A percentile compares a stretch with the other conserved stretches of the same genome.
phyloP scores from a whole-genome alignment of 2,329 filamentous ascomycete genomes.

The Ophiostoma triangulosporum region DNA sequence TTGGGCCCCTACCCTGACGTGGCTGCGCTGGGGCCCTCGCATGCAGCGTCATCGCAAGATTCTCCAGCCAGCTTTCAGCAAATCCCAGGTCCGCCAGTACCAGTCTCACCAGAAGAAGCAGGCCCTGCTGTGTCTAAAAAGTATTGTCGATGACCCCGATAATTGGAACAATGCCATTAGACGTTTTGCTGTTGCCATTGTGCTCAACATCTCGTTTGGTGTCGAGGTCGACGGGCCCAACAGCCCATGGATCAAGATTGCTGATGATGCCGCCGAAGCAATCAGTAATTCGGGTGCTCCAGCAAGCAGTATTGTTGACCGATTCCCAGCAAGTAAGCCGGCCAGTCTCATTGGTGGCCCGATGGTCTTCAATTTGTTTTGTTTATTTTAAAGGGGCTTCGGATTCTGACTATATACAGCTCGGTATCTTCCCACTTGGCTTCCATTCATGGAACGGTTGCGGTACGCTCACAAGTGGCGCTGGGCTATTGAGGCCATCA shows the following conservation, averaged over 20 bases:
- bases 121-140: constrained; percentile 18
- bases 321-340: constrained; percentile 7
- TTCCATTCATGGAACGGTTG: constrained; percentile 7
- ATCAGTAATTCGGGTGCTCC: constrained; percentile 12
- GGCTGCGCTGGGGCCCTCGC: constrained; percentile 25
- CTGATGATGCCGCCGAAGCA: constrained; percentile 14
- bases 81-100: constrained; percentile 20
- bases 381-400: too few species aligned
- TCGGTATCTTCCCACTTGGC: constrained; percentile 10
- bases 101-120: constrained; percentile 20
- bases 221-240: constrained; percentile 23
- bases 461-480: constrained; percentile 9
- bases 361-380: too few species aligned
- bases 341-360: too few species aligned
- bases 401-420: neutral
- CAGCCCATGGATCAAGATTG: constrained; percentile 28
- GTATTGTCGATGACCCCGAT: constrained; percentile 13
- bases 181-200: constrained; percentile 27
- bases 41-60: constrained; percentile 28
- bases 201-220: constrained; percentile 31
- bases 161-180: constrained; percentile 25
- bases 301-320: constrained; percentile 12
- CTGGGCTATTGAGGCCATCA: constrained; percentile 2
- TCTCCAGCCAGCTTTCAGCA: constrained; percentile 21
- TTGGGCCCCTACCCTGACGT: constrained; percentile 24